Evolutionary conservation across 2,329 filamentous ascomycete species (phyloP).

Genomic region (Stachybotrys chartarum): DNA sequence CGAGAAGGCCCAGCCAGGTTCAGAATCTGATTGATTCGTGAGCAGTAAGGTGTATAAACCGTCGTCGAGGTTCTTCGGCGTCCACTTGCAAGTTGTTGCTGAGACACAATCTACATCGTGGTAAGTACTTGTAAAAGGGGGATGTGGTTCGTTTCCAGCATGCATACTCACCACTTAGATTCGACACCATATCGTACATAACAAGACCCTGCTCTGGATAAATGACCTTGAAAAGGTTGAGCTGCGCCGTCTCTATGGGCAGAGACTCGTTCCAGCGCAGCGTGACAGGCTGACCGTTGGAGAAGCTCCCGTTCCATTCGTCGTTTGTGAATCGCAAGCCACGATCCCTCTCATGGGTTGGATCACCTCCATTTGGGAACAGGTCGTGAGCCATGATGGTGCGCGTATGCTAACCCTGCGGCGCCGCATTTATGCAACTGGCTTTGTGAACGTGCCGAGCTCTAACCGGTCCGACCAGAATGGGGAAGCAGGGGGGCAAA

Average conservation of each 20-base stretch:
- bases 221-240: conserved; percentile 20
- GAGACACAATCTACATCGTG: conserved; percentile 14
- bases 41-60: conserved; percentile 22
- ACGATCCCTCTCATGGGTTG: conserved; percentile 11
- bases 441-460: background rate
- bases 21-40: conserved; percentile 8
- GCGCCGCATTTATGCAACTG: background rate
- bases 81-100: conserved; percentile 18
- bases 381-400: background rate
- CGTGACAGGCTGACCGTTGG: conserved; percentile 19
- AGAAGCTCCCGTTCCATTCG: conserved; percentile 25
- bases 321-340: conserved; percentile 23
- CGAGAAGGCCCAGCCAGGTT: conserved; percentile 20
- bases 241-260: conserved; percentile 9
- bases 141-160: background rate
- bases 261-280: conserved; percentile 23
- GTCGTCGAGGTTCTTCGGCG: conserved; percentile 15
- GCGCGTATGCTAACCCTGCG: too few relatives aligned
- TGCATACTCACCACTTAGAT: conserved; percentile 20
- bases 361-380: background rate
- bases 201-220: conserved; percentile 22
- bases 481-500: background rate
- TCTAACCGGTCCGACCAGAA: background rate
- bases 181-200: conserved; percentile 18
- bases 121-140: background rate